Conservation (phyloP, 2,329 filamentous ascomycete genomes). For the Laburnicola sp. region DNA sequence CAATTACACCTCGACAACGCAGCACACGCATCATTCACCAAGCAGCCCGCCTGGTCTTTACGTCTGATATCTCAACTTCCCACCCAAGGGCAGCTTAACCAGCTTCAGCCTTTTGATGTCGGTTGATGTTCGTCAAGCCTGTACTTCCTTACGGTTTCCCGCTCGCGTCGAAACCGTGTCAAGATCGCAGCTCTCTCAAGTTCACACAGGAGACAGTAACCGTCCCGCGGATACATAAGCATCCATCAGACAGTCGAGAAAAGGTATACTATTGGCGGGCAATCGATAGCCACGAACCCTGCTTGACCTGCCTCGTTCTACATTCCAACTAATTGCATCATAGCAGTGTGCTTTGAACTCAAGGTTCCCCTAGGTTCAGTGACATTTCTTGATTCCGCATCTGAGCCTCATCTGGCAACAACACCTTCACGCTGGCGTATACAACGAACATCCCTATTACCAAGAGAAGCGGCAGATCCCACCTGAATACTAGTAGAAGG, state of each 20-base stretch:
- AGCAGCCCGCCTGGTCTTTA: conserved; percentile 25
- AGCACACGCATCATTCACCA: conserved; percentile 19
- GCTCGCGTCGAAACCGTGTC: conserved; percentile 60
- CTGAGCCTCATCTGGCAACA: conserved; percentile 25
- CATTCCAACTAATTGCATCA: conserved; percentile 39
- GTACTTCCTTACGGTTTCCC: conserved; percentile 58
- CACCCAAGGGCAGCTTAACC: conserved; percentile 34
- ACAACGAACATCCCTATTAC: conserved; percentile 43
- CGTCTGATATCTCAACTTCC: conserved; percentile 15
- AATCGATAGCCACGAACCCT: conserved; percentile 39
- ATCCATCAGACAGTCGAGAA: conserved; percentile 19
- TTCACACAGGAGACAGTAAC: conserved; percentile 58
- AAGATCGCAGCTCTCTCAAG: conserved; percentile 60
- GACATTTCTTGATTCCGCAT: conserved; percentile 25
- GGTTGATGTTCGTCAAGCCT: conserved; percentile 60
- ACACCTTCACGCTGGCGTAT: conserved; percentile 48
- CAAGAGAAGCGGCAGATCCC: conserved; percentile 53
- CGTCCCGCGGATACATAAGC: conserved; percentile 50
- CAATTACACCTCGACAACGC: conserved; percentile 27
- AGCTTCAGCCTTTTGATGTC: conserved; percentile 56
- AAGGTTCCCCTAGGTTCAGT: too few relatives aligned
- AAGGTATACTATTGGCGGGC: conserved; percentile 46
- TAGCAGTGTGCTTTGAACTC: conserved; percentile 43
- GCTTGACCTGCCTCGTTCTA: conserved; percentile 27
- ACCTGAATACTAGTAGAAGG: conserved; percentile 51